These are phyloP conservation scores for Pythium sukuiense DNA, from an alignment of 352 stramenopile genomes.

Conservation along the genomic window DNA sequence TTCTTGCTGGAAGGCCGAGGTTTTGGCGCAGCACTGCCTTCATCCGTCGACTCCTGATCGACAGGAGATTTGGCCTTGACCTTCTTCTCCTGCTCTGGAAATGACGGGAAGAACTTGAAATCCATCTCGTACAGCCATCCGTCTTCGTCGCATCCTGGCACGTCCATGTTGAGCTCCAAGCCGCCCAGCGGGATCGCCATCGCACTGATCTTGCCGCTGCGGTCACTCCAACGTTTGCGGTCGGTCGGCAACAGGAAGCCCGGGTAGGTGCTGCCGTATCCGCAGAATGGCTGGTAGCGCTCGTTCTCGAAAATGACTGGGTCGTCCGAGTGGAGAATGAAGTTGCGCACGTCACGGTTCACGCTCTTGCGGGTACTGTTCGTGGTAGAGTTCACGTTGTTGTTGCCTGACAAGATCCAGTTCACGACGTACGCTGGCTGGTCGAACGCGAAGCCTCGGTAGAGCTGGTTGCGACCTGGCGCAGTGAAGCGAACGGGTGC, in stretches of 20 bases:
- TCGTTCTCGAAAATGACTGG: slow-evolving; percentile 87
- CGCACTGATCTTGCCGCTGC: slow-evolving; percentile 69
- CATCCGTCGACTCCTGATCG: slow-evolving; percentile 24
- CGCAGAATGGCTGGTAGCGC: slow-evolving; percentile 83
- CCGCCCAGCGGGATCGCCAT: slow-evolving; percentile 70
- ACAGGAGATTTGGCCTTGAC: not conserved
- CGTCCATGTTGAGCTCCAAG: slow-evolving; percentile 63
- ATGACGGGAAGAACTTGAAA: slow-evolving; percentile 78
- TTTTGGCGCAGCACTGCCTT: not conserved
- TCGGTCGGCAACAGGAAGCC: slow-evolving; percentile 81
- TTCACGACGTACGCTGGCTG: slow-evolving; percentile 74
- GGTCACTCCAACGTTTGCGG: slow-evolving; percentile 82
- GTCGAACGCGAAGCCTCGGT: slow-evolving; percentile 86
- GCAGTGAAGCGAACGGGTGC: slow-evolving; percentile 44
- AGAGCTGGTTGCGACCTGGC: slow-evolving; percentile 45
- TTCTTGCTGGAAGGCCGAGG: slow-evolving; percentile 22
- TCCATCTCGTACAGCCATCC: slow-evolving; percentile 87
- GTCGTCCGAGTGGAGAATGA: slow-evolving; percentile 70
- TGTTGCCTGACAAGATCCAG: slow-evolving; percentile 56
- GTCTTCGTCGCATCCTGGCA: slow-evolving; percentile 63
- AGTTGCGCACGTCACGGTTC: slow-evolving; percentile 61
- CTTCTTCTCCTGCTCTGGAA: slow-evolving; percentile 27
- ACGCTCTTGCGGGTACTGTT: slow-evolving; percentile 52
- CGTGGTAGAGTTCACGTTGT: slow-evolving; percentile 24
- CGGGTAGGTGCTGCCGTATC: slow-evolving; percentile 80